Evolutionary conservation across 2,329 filamentous ascomycete genomes (phyloP).

Genomic region (Geoglossum cookeanum): DNA sequence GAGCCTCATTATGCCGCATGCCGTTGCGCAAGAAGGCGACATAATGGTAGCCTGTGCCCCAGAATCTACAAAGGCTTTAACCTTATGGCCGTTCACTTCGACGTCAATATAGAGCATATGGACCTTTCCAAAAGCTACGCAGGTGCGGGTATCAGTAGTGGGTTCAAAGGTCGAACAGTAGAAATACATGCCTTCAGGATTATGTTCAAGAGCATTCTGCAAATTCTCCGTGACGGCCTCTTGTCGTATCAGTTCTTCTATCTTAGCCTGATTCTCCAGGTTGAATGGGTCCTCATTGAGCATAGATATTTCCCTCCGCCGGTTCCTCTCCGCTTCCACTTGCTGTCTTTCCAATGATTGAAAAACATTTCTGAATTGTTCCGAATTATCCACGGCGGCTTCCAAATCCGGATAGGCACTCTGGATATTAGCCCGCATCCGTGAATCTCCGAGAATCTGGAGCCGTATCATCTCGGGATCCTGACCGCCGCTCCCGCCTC

Average conservation of each 20-base stretch:
- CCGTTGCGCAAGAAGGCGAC: conserved; percentile 81
- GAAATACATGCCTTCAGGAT: conserved; percentile 61
- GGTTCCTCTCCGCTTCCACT: conserved; percentile 51
- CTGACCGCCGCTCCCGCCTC: conserved; percentile 23
- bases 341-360: conserved; percentile 49
- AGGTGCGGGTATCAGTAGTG: conserved; percentile 1
- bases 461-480: conserved; percentile 71
- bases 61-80: conserved; percentile 94
- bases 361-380: conserved; percentile 56
- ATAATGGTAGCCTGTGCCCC: conserved; percentile 97
- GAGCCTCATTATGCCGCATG: conserved; percentile 88
- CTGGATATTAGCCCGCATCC: conserved; percentile 49
- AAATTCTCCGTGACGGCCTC: conserved; percentile 88
- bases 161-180: not conserved
- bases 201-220: conserved; percentile 92
- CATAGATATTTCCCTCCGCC: conserved; percentile 63
- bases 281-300: conserved; percentile 93
- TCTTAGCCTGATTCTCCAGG: conserved; percentile 71
- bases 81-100: conserved; percentile 76
- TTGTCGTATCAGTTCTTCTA: conserved; percentile 93
- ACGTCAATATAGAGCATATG: conserved; percentile 95
- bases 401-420: conserved; percentile 59
- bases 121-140: conserved; percentile 54
- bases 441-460: conserved; percentile 62
- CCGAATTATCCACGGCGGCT: conserved; percentile 53